phyloP scores from a whole-genome alignment of 352 stramenopile species.

The Pythium brachiatum region DNA sequence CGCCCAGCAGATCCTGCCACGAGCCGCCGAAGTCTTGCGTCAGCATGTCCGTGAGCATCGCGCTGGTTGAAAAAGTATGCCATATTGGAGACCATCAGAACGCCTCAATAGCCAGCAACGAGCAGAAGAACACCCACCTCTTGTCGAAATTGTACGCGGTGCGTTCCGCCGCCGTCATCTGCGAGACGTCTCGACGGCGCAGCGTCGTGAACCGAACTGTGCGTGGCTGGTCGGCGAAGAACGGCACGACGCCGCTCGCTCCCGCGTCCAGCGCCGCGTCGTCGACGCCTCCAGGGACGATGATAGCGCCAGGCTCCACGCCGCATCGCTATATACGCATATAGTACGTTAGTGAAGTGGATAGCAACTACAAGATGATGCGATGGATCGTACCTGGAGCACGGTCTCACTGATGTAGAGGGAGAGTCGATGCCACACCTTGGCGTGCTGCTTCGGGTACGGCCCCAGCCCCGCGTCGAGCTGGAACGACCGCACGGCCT shows the following conservation, averaged over 20 bases:
- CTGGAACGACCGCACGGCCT: slow-evolving; percentile 76
- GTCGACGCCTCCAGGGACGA: slow-evolving; percentile 70
- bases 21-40: slow-evolving; percentile 11
- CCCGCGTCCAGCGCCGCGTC: slow-evolving; percentile 27
- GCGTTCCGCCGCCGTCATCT: slow-evolving; percentile 45
- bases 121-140: slow-evolving; percentile 38
- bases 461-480: slow-evolving; percentile 72
- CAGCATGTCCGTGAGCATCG: slow-evolving; percentile 45
- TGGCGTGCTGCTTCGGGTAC: slow-evolving; percentile 78
- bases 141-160: slow-evolving; percentile 80
- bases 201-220: slow-evolving; percentile 68
- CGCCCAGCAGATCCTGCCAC: slow-evolving; percentile 86
- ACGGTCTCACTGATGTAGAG: slow-evolving; percentile 61
- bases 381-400: slow-evolving; percentile 39
- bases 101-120: not conserved
- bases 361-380: too few relatives aligned
- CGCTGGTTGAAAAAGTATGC: slow-evolving; percentile 27
- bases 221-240: slow-evolving; percentile 72
- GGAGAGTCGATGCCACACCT: slow-evolving; percentile 68
- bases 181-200: slow-evolving; percentile 30
- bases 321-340: slow-evolving; percentile 66
- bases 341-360: too few relatives aligned
- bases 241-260: slow-evolving; percentile 43
- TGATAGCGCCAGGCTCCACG: slow-evolving; percentile 53
- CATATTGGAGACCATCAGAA: too few relatives aligned